Evolutionary conservation across 2,329 filamentous ascomycete genomes (phyloP).

Genomic region (Chaetomiaceae sp.): DNA sequence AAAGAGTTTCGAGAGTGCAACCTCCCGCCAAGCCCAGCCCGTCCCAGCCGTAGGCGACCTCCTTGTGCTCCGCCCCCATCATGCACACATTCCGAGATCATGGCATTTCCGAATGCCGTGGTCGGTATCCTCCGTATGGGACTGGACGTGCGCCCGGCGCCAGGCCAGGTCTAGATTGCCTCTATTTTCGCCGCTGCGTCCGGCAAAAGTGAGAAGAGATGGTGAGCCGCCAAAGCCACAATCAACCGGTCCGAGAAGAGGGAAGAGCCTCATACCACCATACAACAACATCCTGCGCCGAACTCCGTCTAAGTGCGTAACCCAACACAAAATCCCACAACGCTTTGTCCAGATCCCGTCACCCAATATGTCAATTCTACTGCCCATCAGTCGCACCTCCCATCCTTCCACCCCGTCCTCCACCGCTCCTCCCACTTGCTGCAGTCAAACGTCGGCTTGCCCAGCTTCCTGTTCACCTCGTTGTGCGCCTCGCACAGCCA

Average conservation of each 20-base stretch:
- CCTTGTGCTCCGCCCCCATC: neutral
- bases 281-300: slow-evolving; percentile 1
- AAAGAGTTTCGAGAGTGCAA: too few relatives aligned
- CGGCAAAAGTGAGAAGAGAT: slow-evolving; percentile 11
- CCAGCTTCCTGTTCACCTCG: slow-evolving; percentile 82
- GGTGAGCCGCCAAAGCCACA: slow-evolving; percentile 1
- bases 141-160: too few relatives aligned
- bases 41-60: neutral
- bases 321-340: neutral
- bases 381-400: slow-evolving; percentile 49
- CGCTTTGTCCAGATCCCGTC: neutral
- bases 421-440: slow-evolving; percentile 87
- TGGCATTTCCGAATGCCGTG: neutral
- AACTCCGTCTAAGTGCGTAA: slow-evolving; percentile 15
- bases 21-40: slow-evolving; percentile 9
- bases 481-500: slow-evolving; percentile 89
- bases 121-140: too few relatives aligned
- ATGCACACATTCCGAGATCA: neutral
- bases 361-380: neutral
- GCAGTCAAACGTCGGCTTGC: slow-evolving; percentile 90
- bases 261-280: neutral
- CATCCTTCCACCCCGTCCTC: slow-evolving; percentile 81
- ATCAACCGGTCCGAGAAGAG: neutral
- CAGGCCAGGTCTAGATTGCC: neutral
- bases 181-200: slow-evolving; percentile 2